Evolutionary conservation across 768 basidiomycete genomes (phyloP).

Genomic region (Suillus placidus): DNA sequence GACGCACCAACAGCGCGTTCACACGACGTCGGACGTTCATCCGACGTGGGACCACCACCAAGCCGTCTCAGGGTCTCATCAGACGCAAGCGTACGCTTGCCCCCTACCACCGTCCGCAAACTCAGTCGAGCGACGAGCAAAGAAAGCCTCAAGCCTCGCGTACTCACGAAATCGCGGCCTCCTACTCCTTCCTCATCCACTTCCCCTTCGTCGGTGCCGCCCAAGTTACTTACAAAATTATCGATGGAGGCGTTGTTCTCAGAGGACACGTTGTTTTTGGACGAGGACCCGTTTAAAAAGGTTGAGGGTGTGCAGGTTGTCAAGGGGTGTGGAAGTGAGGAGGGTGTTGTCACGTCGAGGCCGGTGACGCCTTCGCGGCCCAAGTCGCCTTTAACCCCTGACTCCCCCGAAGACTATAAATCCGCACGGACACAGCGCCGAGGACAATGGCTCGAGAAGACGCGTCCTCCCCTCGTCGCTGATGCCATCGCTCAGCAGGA

Average conservation of each 20-base stretch:
- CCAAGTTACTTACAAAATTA: constrained; percentile 13
- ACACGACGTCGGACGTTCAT: neutral
- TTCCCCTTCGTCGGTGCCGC: constrained; percentile 12
- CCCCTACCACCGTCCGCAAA: constrained; percentile 12
- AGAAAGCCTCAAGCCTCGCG: constrained; percentile 22
- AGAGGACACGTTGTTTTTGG: constrained; percentile 31
- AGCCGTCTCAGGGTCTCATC: neutral
- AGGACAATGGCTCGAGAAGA: constrained; percentile 44
- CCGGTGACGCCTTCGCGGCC: neutral
- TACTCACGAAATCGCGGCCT: constrained; percentile 33
- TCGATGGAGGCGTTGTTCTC: constrained; percentile 1
- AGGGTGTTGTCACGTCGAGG: constrained; percentile 13
- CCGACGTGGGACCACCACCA: neutral
- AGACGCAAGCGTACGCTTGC: constrained; percentile 1
- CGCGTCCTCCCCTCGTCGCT: constrained; percentile 37
- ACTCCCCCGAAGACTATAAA: constrained; percentile 43
- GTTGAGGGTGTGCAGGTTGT: constrained; percentile 54
- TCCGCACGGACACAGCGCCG: constrained; percentile 43
- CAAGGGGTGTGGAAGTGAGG: constrained; percentile 14
- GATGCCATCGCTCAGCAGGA: constrained; percentile 32
- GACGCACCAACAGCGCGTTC: neutral
- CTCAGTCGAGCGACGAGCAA: constrained; percentile 22
- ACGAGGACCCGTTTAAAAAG: constrained; percentile 53
- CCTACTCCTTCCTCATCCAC: constrained; percentile 31
- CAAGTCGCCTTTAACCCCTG: constrained; percentile 17